These are phyloP conservation scores for Fonsecaea pugnacius DNA, from an alignment of 2,329 filamentous ascomycete species.

Conservation along the genomic window DNA sequence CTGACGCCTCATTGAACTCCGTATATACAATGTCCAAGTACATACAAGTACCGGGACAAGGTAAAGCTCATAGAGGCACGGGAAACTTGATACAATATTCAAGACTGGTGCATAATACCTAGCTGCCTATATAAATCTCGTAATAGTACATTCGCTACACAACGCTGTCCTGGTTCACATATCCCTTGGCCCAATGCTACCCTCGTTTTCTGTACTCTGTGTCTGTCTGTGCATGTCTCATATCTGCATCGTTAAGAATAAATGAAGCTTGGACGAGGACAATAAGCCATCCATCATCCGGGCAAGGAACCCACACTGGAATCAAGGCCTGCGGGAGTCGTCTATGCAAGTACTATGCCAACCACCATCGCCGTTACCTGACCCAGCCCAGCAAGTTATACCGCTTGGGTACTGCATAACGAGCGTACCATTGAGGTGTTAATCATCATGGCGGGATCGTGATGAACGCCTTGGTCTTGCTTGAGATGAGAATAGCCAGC, in stretches of 20 bases:
- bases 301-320: not conserved
- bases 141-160: not conserved
- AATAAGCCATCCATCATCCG: not conserved
- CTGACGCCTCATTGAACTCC: not conserved
- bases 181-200: not conserved
- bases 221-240: not conserved
- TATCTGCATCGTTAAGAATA: not conserved
- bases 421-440: conserved; percentile 12
- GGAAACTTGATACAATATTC: not conserved
- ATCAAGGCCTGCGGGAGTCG: not conserved
- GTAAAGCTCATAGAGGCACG: not conserved
- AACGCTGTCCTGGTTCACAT: not conserved
- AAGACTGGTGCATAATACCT: not conserved
- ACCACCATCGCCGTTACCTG: not conserved
- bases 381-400: not conserved
- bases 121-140: not conserved
- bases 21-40: no score
- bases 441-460: conserved; percentile 6
- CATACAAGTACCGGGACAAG: no score
- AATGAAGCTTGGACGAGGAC: not conserved
- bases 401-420: not conserved
- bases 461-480: not conserved
- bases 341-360: not conserved
- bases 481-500: not conserved
- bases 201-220: not conserved